phyloP scores from a whole-genome alignment of 257 asterid genomes.

The Eucommia ulmoides region DNA sequence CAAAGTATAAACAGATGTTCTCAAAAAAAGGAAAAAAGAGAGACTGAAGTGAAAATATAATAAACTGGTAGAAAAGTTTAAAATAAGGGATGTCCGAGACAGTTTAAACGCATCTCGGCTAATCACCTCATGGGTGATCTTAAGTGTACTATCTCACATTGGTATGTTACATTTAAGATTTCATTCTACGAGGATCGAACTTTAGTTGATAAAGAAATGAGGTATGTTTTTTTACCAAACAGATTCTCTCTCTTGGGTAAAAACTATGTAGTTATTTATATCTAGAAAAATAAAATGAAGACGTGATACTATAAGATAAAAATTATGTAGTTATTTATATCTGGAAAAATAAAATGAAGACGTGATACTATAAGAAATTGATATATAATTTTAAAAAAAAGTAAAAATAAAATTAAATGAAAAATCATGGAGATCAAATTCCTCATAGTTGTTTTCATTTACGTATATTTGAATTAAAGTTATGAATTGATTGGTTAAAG shows the following conservation, averaged over 20 bases:
- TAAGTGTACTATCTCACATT: no score
- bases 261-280: no score
- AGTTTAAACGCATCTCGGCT: not conserved
- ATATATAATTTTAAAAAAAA: no score
- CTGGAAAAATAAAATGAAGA: not conserved
- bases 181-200: not conserved
- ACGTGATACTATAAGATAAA: no score
- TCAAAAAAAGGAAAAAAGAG: not conserved
- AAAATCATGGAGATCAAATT: no score
- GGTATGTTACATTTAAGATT: no score
- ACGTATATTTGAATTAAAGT: no score
- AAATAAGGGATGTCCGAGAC: not conserved
- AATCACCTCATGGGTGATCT: not conserved
- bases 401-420: no score
- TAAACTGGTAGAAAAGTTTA: not conserved
- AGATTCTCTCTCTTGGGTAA: not conserved
- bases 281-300: not conserved
- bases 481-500: no score
- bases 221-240: not conserved
- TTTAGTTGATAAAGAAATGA: not conserved
- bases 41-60: not conserved
- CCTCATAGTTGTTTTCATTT: no score
- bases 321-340: no score
- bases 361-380: no score
- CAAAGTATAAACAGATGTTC: not conserved